Evolutionary conservation across 768 basidiomycete genomes (phyloP).

Genomic region (Agrocybe pediades): DNA sequence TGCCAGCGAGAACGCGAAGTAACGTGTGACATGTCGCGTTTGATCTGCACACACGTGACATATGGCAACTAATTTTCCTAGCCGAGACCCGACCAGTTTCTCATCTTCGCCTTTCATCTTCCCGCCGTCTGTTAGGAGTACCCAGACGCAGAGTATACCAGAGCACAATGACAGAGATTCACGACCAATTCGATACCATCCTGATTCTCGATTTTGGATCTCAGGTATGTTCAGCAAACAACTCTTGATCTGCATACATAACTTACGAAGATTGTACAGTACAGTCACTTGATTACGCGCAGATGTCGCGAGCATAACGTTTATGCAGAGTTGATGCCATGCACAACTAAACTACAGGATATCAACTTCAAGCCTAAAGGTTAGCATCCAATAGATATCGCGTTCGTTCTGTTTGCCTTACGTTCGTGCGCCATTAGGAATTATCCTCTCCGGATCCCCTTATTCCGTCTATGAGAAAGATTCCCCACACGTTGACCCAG

Average conservation of each 20-base stretch:
- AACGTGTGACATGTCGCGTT: background rate
- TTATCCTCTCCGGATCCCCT: slow-evolving; percentile 97
- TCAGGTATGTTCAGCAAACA: slow-evolving; percentile 56
- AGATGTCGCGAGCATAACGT: slow-evolving; percentile 97
- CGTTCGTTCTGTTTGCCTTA: background rate
- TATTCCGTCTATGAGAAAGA: slow-evolving; percentile 96
- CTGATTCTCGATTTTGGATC: slow-evolving; percentile 98
- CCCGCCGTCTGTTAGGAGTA: no score
- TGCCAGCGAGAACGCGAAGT: background rate
- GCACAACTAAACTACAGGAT: slow-evolving; percentile 88
- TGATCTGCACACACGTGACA: background rate
- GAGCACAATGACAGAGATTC: slow-evolving; percentile 76
- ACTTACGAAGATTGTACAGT: slow-evolving; percentile 47
- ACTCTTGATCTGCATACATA: background rate
- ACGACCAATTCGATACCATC: slow-evolving; percentile 94
- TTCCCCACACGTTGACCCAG: slow-evolving; percentile 93
- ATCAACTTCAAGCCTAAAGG: slow-evolving; percentile 95
- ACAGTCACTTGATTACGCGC: slow-evolving; percentile 96
- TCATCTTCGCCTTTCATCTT: background rate
- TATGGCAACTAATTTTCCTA: background rate
- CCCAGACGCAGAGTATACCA: no score
- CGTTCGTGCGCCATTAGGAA: slow-evolving; percentile 47
- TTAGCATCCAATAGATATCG: slow-evolving; percentile 25
- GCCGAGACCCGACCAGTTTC: background rate
- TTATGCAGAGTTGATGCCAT: slow-evolving; percentile 97